Base-by-base conservation (phyloP, 768 basidiomycete genomes). In the Russula compacta region DNA sequence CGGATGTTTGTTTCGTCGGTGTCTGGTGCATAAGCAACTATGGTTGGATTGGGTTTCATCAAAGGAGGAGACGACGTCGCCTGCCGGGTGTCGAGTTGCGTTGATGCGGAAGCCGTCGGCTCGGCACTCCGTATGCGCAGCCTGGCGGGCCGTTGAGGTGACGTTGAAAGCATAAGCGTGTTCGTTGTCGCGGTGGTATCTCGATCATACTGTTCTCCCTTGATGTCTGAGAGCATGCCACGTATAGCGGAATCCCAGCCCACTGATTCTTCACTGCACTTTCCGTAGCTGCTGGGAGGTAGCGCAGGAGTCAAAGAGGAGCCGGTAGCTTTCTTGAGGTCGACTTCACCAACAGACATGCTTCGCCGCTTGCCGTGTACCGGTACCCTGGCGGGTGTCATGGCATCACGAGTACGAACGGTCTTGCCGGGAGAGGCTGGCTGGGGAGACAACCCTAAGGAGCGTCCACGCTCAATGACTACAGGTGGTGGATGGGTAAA, bases 191-290 rank as follows among this genome's bases (percentile, higher is more conserved):
- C 75, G 39, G 78, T 74, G 50, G 84, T 79, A 64, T 86, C 87
- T 63, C 49, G 51, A 53, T 58, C 59, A 29, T 89, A 73, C 61
- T 84, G 81, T 72, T 86, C 82, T 58, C 85, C 87, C 72, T 82
- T 80, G 73, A 92, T 86, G 61, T 90, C 84, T 65, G 79, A 81
- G 52, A 91, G 74, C 64, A 91, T 80, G 43, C 84, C 85, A 68
- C 76, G 78, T 39, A 88, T 71, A 5, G 81, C 75, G 17, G 75
- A 73, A 51, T 77, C 78, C 79, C 78, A 80, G 29, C 72, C 73
- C 6, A 64, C 65, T 6, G 69, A 66, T 11, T 70, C 66, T 19
- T 69, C 72, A 29, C 66, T 62, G 15, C 66, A 77, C 73, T 54
- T 77, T 73, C 47, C 68, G 60, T 71, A 73, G 48, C 76, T 72